Percentiles rank a stretch among this genome's conserved stretches.
Conservation (phyloP, 768 basidiomycete genomes). For the Cantharellus cinnabarinus region DNA sequence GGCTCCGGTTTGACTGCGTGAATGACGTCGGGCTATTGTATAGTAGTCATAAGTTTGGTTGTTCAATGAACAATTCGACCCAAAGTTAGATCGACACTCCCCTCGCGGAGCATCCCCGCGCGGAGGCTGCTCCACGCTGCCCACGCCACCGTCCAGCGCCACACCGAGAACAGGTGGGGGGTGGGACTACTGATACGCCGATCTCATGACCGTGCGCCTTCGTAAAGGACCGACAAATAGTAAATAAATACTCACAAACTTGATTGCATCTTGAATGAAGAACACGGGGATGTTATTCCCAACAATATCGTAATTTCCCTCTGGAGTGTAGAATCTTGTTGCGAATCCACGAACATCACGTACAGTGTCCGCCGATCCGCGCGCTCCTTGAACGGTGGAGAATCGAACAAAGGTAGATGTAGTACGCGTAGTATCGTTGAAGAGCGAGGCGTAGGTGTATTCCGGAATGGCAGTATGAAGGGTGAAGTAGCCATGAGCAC, state of each 20-base stretch:
- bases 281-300: constrained; percentile 65
- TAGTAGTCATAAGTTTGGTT: no score
- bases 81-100: no score
- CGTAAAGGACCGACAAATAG: neutral
- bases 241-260: constrained; percentile 15
- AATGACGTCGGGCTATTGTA: constrained; percentile 39
- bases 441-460: constrained; percentile 45
- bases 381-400: constrained; percentile 64
- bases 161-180: no score
- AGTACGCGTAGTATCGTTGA: constrained; percentile 49
- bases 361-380: constrained; percentile 69
- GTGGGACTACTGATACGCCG: no score
- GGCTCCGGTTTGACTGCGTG: constrained; percentile 74
- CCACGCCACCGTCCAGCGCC: no score
- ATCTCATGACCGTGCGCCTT: neutral
- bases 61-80: no score
- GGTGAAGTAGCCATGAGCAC: constrained; percentile 70
- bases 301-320: constrained; percentile 78
- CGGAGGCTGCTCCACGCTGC: no score
- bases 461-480: constrained; percentile 50
- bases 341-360: constrained; percentile 82
- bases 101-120: no score
- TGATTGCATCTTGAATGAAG: constrained; percentile 65
- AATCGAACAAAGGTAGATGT: constrained; percentile 73
- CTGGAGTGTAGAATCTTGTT: constrained; percentile 58